These are phyloP conservation scores for Endoconidiophora polonica DNA, from an alignment of 2,329 filamentous ascomycete genomes.

Conservation along the genomic window DNA sequence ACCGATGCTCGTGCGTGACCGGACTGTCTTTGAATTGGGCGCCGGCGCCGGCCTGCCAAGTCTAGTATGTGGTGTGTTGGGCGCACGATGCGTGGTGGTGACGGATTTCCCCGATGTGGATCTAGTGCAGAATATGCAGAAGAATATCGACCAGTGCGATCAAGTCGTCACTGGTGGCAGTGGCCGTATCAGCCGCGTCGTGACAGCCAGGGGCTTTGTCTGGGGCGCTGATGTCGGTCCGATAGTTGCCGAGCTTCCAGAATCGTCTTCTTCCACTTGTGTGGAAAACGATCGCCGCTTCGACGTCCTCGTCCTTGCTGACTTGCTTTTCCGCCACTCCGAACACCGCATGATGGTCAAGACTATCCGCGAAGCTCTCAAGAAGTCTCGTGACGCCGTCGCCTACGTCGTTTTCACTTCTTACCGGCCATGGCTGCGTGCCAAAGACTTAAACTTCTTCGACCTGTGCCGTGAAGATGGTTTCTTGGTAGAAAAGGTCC, in stretches of 20 bases:
- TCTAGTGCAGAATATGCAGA: conserved; percentile 61
- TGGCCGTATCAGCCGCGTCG: conserved; percentile 20
- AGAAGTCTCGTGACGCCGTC: conserved; percentile 33
- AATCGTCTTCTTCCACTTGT: conserved; percentile 6
- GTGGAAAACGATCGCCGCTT: conserved; percentile 31
- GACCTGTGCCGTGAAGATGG: conserved; percentile 54
- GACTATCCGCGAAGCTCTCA: conserved; percentile 53
- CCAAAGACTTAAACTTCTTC: conserved; percentile 78
- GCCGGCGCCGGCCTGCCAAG: conserved; percentile 75
- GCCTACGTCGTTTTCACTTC: conserved; percentile 89
- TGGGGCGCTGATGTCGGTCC: conserved; percentile 56
- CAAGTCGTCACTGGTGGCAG: conserved; percentile 21
- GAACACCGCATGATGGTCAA: conserved; percentile 66
- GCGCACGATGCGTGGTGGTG: conserved; percentile 55
- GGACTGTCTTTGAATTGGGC: conserved; percentile 73
- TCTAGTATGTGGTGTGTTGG: conserved; percentile 57
- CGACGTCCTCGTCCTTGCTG: conserved; percentile 71
- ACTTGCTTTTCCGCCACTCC: conserved; percentile 79
- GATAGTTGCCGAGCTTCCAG: conserved; percentile 41
- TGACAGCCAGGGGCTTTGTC: conserved; percentile 56
- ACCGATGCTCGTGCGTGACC: conserved; percentile 43
- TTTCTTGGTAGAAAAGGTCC: conserved; percentile 60
- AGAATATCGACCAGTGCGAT: conserved; percentile 50
- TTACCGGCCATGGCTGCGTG: conserved; percentile 76
- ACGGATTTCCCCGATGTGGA: conserved; percentile 82